phyloP scores from a whole-genome alignment of 2,329 filamentous ascomycete species.

The Aspergillus sp. region DNA sequence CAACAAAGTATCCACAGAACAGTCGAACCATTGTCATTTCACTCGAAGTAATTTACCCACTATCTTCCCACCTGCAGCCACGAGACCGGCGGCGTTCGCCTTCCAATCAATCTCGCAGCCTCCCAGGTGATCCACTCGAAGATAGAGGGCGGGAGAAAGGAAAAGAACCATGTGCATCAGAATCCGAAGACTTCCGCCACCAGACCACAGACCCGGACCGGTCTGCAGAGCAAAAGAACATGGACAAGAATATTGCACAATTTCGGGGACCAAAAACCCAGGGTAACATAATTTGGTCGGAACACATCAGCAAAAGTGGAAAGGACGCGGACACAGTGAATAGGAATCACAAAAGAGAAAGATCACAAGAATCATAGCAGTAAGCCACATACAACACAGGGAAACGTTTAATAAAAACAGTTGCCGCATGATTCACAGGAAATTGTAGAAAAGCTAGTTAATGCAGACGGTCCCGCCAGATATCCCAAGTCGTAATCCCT shows the following conservation, averaged over 20 bases:
- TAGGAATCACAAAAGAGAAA: constrained; percentile 9
- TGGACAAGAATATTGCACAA: constrained; percentile 24
- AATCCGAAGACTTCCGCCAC: constrained; percentile 18
- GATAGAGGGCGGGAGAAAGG: neutral
- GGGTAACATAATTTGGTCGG: constrained; percentile 25
- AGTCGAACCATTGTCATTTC: constrained; percentile 4
- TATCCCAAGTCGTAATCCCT: constrained; percentile 23
- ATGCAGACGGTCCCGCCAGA: constrained; percentile 26
- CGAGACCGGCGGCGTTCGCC: neutral
- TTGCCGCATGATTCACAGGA: constrained; percentile 21
- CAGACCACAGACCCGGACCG: constrained; percentile 14
- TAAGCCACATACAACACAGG: constrained; percentile 27
- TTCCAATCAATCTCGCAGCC: neutral
- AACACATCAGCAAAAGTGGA: constrained; percentile 16
- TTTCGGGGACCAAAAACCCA: constrained; percentile 23
- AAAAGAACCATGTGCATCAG: constrained; percentile 6
- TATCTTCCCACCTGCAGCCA: neutral
- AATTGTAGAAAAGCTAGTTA: constrained; percentile 19
- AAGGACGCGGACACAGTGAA: constrained; percentile 2
- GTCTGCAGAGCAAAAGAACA: constrained; percentile 11
- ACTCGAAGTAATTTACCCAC: constrained; percentile 1
- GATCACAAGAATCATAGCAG: constrained; percentile 15
- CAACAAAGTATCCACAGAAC: neutral
- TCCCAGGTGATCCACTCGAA: neutral
- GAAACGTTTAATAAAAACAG: constrained; percentile 15